Evolutionary conservation across 2,329 filamentous ascomycete species (phyloP).

Genomic region (Atkinsonella hypoxylon): DNA sequence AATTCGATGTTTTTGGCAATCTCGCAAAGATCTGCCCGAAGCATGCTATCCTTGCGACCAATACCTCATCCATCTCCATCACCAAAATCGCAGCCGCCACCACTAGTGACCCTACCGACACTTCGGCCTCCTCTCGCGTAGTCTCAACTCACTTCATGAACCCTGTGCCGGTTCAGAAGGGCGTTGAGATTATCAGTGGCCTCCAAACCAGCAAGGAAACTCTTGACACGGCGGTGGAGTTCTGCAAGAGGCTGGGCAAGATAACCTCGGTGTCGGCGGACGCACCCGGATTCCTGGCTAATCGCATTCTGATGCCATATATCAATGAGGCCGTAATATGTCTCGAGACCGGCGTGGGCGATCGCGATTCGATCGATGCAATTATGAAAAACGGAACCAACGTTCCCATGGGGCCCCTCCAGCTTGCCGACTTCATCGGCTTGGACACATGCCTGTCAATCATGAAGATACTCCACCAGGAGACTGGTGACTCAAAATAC

Average conservation of each 20-base stretch:
- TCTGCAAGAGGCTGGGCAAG: conserved; percentile 90
- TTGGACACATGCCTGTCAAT: conserved; percentile 93
- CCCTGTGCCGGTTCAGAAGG: conserved; percentile 91
- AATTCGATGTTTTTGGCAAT: conserved; percentile 74
- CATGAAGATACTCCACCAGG: conserved; percentile 85
- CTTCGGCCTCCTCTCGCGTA: conserved; percentile 73
- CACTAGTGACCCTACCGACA: conserved; percentile 63
- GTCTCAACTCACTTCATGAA: conserved; percentile 99
- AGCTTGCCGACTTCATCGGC: conserved; percentile 92
- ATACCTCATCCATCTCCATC: conserved; percentile 97
- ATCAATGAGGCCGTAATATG: conserved; percentile 98
- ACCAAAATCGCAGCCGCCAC: conserved; percentile 89
- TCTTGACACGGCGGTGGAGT: conserved; percentile 67
- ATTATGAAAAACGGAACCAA: conserved; percentile 99
- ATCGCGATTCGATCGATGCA: conserved; percentile 81
- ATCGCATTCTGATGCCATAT: conserved; percentile 96
- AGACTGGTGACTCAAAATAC: conserved; percentile 95
- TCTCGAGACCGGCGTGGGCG: conserved; percentile 82
- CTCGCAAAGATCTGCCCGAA: conserved; percentile 71
- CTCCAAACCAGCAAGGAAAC: conserved; percentile 81
- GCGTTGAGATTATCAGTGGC: conserved; percentile 93
- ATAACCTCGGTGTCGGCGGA: conserved; percentile 79
- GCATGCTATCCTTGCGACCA: conserved; percentile 87
- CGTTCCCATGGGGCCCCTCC: conserved; percentile 92
- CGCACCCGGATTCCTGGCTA: conserved; percentile 87